Evolutionary conservation across 495 filamentous ascomycete genomes (phyloP), one percentile per base, ranked within the genome.

Genomic region (Penicillium paradoxum): DNA sequence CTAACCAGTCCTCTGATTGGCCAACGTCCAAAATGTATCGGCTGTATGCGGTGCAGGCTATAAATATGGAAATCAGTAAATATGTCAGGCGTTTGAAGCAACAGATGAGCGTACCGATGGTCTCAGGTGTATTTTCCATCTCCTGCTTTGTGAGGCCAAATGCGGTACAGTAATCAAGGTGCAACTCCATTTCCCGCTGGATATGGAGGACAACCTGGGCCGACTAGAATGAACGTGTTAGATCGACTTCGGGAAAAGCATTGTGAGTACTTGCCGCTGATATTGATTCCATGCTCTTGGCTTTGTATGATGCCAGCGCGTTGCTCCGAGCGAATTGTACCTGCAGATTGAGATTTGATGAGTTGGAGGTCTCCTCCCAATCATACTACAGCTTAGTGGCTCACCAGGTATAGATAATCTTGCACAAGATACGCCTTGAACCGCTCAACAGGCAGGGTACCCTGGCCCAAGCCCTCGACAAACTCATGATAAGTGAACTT

Each of bases 21-120:
- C 91, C 91, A 15, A 95, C 81, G 62, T 97, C 91, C 19, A 97
- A 81, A 17, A 95, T 85, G 65, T 90, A 93, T 77, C 88, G 84
- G 50, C 73, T 75, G 55, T 74, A 78, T 29, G 73, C 73, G 11
- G 71, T 73, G 63, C 73, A 77, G 10, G 74, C 74, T 76, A 37
- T 51, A 21, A 15, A 42, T 30, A 13, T 15, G 4, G 39, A 22
- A 15, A 46, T 45, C 14, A 18, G 22, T 2, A 22, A 21, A 50
- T 55, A 27, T 51, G 34, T 32, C 18, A 15, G 44, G 71, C 68
- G 77, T 82, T 30, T 6, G 39, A 45, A 29, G 25, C 24, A 32
- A 13, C 29, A 34, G n/a, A 9, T 25, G n/a, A 2, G 51, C 73
- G 51, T 74, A 85, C 89, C 88, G 70, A 86, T 81, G 27, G 80